phyloP scores from a whole-genome alignment of 2,329 filamentous ascomycete species.

The Colletotrichum sp. region DNA sequence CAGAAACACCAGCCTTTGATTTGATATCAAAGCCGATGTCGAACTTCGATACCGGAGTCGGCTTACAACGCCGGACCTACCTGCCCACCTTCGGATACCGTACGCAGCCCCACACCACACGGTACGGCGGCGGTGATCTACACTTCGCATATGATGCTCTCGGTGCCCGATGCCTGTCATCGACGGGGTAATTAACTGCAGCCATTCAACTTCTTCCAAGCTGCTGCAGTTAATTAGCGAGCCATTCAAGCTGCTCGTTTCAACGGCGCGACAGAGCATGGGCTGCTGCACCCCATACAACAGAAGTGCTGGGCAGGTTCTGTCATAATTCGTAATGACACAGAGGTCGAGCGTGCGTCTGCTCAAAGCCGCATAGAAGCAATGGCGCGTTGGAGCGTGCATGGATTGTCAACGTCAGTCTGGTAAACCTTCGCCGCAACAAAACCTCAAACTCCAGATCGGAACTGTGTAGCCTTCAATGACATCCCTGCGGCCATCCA shows the following conservation, averaged over 20 bases:
- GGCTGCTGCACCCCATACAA: not conserved
- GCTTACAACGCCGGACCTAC: not conserved
- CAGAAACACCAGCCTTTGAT: not conserved
- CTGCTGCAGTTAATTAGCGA: not conserved
- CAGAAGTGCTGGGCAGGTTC: not conserved
- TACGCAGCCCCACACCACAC: not conserved
- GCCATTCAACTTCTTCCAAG: not conserved
- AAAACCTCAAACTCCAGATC: not conserved
- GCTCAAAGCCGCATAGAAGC: not conserved
- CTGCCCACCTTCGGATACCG: not conserved
- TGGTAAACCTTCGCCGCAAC: slow-evolving; percentile 8
- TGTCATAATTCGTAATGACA: slow-evolving; percentile 3
- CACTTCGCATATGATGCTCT: not conserved
- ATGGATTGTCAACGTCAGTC: slow-evolving; percentile 1
- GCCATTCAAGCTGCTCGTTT: slow-evolving; percentile 6
- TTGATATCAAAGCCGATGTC: not conserved
- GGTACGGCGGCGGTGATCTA: not conserved
- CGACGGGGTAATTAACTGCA: not conserved
- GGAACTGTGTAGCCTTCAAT: not conserved
- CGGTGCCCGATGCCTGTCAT: not conserved
- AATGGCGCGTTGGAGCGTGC: not conserved
- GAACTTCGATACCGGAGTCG: not conserved
- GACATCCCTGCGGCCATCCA: not conserved
- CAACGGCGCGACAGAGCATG: not conserved
- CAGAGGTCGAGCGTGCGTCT: not conserved